Percentiles rank a stretch among this genome's conserved stretches.
These are phyloP conservation scores for Gossypium longicalyx DNA, from an alignment of 345 rosid species.

Conservation along the genomic window DNA sequence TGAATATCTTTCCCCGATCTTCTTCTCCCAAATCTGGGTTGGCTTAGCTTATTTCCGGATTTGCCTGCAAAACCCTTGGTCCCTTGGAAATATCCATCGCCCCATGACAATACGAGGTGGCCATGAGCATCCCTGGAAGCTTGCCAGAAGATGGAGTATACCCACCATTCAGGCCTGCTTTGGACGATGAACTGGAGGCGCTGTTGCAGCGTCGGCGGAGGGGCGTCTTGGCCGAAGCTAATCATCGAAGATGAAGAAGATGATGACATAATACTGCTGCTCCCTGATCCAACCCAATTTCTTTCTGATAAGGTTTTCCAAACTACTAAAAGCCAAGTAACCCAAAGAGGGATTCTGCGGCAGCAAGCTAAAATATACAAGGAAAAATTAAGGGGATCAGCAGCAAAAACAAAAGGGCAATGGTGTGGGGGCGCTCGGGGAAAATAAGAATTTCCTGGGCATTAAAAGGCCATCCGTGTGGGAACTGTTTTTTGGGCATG, in stretches of 20 bases:
- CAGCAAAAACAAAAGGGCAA: background rate
- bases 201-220: conserved; percentile 36
- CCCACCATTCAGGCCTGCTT: conserved; percentile 48
- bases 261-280: conserved; percentile 17
- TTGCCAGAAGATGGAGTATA: conserved; percentile 61
- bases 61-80: conserved; percentile 16
- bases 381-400: background rate
- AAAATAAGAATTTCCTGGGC: background rate
- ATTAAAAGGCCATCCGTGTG: background rate
- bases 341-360: background rate
- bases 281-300: background rate
- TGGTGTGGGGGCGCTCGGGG: background rate
- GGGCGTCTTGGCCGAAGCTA: conserved; percentile 19
- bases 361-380: background rate
- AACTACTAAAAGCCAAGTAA: background rate
- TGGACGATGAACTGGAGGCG: conserved; percentile 42
- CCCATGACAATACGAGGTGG: conserved; percentile 33
- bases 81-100: conserved; percentile 42
- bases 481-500: background rate
- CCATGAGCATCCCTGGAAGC: conserved; percentile 33
- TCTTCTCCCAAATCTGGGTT: conserved; percentile 18
- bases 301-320: background rate
- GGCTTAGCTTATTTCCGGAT: background rate
- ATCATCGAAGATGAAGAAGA: conserved; percentile 27
- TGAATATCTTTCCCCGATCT: conserved; percentile 18